Conservation (phyloP, 345 rosid species). For the Gossypium ekmanianum region DNA sequence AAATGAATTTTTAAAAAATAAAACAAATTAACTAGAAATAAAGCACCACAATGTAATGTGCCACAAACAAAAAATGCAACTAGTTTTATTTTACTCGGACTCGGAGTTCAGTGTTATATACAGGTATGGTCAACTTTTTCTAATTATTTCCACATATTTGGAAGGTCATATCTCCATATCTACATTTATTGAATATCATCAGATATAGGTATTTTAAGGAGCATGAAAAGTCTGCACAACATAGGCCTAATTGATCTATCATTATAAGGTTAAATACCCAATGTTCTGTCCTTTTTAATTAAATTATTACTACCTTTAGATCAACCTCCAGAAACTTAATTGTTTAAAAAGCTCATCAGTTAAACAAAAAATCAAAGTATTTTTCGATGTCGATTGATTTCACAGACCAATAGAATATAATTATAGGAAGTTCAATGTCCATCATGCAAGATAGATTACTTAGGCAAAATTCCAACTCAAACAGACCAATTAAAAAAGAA, state of each 20-base stretch:
- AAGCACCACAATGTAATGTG: background rate
- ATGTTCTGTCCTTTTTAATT: background rate
- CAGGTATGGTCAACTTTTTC: background rate
- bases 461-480: background rate
- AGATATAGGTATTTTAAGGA: background rate
- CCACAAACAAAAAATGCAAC: background rate
- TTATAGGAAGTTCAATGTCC: background rate
- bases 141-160: background rate
- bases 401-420: background rate
- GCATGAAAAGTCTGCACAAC: background rate
- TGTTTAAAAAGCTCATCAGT: background rate
- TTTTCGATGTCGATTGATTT: background rate
- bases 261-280: background rate
- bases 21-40: background rate
- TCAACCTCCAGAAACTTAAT: background rate
- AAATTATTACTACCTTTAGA: background rate
- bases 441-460: background rate
- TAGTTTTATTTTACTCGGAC: background rate
- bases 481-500: background rate
- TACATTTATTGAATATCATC: background rate
- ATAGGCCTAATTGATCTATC: background rate
- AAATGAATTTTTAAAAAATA: background rate
- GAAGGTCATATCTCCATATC: background rate
- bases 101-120: background rate
- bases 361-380: background rate